Conservation (phyloP, 495 filamentous ascomycete genomes). For the Clohesyomyces aquaticus region DNA sequence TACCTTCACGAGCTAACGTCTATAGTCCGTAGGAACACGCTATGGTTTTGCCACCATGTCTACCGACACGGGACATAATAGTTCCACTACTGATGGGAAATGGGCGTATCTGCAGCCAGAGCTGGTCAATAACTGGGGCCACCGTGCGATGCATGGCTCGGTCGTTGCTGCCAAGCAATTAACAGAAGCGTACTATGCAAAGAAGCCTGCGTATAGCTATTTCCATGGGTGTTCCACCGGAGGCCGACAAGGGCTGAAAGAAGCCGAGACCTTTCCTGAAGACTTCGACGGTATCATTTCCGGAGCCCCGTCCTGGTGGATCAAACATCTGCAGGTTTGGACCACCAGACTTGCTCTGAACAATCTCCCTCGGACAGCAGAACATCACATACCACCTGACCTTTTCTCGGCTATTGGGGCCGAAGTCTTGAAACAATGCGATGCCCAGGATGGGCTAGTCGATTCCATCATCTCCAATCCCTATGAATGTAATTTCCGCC, state of each 20-base stretch:
- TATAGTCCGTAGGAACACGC: slow-evolving; percentile 36
- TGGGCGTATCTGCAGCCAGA: slow-evolving; percentile 55
- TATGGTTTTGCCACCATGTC: slow-evolving; percentile 59
- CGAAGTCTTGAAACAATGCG: slow-evolving; percentile 68
- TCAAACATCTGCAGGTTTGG: slow-evolving; percentile 42
- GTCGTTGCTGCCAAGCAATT: slow-evolving; percentile 48
- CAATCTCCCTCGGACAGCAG: slow-evolving; percentile 46
- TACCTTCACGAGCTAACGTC: background rate
- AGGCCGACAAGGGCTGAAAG: slow-evolving; percentile 61
- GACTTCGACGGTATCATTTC: slow-evolving; percentile 71
- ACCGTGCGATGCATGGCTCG: slow-evolving; percentile 56
- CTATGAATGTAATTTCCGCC: slow-evolving; percentile 59
- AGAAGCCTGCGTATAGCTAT: slow-evolving; percentile 53
- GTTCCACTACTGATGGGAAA: slow-evolving; percentile 44
- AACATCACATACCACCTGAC: slow-evolving; percentile 56
- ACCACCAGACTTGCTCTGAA: slow-evolving; percentile 44
- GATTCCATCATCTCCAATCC: slow-evolving; percentile 70
- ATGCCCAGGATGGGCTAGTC: slow-evolving; percentile 62
- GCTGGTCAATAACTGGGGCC: slow-evolving; percentile 49
- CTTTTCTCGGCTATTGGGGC: slow-evolving; percentile 58
- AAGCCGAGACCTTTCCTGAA: slow-evolving; percentile 57
- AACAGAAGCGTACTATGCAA: slow-evolving; percentile 52
- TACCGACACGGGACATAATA: slow-evolving; percentile 61
- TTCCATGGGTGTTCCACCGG: slow-evolving; percentile 65
- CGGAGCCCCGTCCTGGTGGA: slow-evolving; percentile 61